Conservation (phyloP, 2,329 filamentous ascomycete genomes). For the Torrubiellomyces zombiae region DNA sequence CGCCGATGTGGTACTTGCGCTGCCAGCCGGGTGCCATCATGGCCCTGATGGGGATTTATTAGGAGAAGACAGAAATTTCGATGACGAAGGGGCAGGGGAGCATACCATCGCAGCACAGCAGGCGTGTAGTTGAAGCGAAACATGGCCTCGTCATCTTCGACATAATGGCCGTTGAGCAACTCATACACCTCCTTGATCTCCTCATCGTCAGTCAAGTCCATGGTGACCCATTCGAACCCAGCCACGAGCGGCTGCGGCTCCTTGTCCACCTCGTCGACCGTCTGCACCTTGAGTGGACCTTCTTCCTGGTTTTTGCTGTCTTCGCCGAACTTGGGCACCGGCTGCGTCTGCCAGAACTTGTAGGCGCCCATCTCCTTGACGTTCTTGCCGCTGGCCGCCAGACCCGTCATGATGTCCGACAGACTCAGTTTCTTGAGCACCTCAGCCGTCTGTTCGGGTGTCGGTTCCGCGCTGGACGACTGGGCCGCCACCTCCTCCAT, state of each 20-base stretch:
- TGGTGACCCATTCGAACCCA: slow-evolving; percentile 86
- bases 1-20: slow-evolving; percentile 87
- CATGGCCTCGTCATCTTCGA: slow-evolving; percentile 92
- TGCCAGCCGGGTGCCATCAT: slow-evolving; percentile 90
- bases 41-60: slow-evolving; percentile 40
- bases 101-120: slow-evolving; percentile 75
- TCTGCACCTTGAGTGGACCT: slow-evolving; percentile 69
- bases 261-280: slow-evolving; percentile 62
- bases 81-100: neutral
- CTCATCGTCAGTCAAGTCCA: slow-evolving; percentile 64
- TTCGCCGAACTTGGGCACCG: slow-evolving; percentile 70
- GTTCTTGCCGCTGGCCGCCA: slow-evolving; percentile 69
- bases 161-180: slow-evolving; percentile 82
- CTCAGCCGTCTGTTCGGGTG: slow-evolving; percentile 28
- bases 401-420: slow-evolving; percentile 56
- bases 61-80: neutral
- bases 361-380: slow-evolving; percentile 92
- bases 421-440: slow-evolving; percentile 47
- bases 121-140: slow-evolving; percentile 94
- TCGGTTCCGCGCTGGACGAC: slow-evolving; percentile 18
- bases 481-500: slow-evolving; percentile 35
- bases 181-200: slow-evolving; percentile 85
- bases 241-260: slow-evolving; percentile 58
- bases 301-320: slow-evolving; percentile 43
- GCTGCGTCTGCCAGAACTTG: slow-evolving; percentile 98